Base-by-base conservation (phyloP, 371 early-diverging fungal species). In the Blakeslea trispora region DNA sequence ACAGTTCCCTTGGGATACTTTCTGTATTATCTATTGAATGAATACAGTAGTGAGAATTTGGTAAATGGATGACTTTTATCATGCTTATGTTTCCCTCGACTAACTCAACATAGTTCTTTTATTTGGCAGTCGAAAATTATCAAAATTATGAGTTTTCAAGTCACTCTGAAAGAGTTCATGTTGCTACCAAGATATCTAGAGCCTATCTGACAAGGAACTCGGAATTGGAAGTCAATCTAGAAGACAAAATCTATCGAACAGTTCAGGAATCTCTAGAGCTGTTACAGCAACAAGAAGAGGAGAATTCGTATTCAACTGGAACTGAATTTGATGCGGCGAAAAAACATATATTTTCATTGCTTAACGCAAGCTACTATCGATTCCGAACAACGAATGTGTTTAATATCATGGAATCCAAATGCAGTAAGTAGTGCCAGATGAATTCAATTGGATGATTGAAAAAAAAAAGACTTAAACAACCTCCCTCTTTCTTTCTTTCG, bases 1-100 rank as follows among this genome's bases (percentile, higher is more conserved):
- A 72, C 67, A 24, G 57, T 79, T 10, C 81, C 81, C 3, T 47
- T 81, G 47, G 75, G 72, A 9, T 81, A 81, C 45, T 81, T 81
- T 45, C 49, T 82, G 41, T 64, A 64, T 49, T 56, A 63, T n/a
- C 51, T 81, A 11, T 50, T 81, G 34, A 70, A 71, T 47, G 76
- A 81, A 45, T 75, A 74, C 53, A 64, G 66, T 3, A 63, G 64
- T 6, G 81, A 81, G 55, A 81, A 82, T 45, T 48, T 81, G 68
- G 72, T 74, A 71, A 45, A 8, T n/a, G 14, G 15, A 24, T 45
- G 15, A 34, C 13, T 24, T 31, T n/a, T 10, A 45, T 32, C 13
- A 24, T 45, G 18, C 19, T 13, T 18, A 10, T 35, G 37, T 8
- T n/a, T 0, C 17, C 13, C 24, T 14, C 17, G 10, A 31, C 3